phyloP scores from a whole-genome alignment of 75 land plant species.

The Cryptomeria japonica region DNA sequence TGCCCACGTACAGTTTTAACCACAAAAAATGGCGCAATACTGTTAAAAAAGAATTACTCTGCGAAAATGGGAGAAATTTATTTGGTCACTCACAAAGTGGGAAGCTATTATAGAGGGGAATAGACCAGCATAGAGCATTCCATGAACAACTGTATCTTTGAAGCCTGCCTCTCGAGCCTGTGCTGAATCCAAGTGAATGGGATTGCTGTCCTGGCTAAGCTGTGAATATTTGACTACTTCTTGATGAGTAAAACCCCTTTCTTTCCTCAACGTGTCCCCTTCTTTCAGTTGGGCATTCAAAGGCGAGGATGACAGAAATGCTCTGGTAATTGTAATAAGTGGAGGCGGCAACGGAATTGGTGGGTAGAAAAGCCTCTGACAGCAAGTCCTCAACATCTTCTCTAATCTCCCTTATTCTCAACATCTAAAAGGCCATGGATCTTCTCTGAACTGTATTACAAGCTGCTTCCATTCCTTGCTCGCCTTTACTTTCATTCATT shows the following conservation, averaged over 20 bases:
- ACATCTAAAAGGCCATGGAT: not conserved
- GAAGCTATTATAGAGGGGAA: conserved; percentile 83
- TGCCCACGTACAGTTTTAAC: not conserved
- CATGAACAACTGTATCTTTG: conserved; percentile 60
- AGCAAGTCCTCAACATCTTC: not conserved
- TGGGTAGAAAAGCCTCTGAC: not conserved
- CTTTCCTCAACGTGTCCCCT: conserved; percentile 49
- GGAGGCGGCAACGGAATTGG: not conserved
- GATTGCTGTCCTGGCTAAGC: conserved; percentile 74
- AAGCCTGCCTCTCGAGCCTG: conserved; percentile 58
- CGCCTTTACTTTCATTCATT: too few species aligned
- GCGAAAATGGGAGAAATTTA: not conserved
- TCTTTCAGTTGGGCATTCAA: conserved; percentile 17
- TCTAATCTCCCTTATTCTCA: not conserved
- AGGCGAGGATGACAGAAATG: not conserved
- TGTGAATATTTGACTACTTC: conserved; percentile 68
- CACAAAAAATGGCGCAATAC: not conserved
- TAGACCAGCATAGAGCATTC: conserved; percentile 82
- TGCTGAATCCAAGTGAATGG: conserved; percentile 58
- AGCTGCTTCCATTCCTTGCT: too few species aligned
- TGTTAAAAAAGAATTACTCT: not conserved
- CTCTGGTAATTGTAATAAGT: not conserved
- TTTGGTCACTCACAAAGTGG: conserved; percentile 59
- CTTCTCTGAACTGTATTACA: not conserved
- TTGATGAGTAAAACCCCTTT: conserved; percentile 39